Percentiles rank a stretch among this genome's conserved stretches.
phyloP scores from a whole-genome alignment of 495 filamentous ascomycete species.

The Bryoglossum gracile region DNA sequence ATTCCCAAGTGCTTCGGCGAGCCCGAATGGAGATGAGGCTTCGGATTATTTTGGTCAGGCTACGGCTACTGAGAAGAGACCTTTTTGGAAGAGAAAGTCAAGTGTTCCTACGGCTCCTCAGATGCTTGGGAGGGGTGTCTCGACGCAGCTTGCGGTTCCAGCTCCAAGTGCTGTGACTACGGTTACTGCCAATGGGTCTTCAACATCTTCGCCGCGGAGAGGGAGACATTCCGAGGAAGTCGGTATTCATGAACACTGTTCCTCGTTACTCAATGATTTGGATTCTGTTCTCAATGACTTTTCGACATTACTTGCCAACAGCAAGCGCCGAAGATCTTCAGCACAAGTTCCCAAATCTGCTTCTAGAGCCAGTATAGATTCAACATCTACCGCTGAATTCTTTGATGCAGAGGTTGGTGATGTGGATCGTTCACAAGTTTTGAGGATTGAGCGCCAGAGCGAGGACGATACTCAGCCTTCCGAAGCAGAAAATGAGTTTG shows the following conservation, averaged over 20 bases:
- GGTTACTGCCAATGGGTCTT: slow-evolving; percentile 29
- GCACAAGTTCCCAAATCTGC: slow-evolving; percentile 36
- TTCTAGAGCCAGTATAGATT: slow-evolving; percentile 74
- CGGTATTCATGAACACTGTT: slow-evolving; percentile 67
- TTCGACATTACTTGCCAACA: slow-evolving; percentile 63
- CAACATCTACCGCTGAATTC: slow-evolving; percentile 72
- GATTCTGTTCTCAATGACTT: slow-evolving; percentile 80
- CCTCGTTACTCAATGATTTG: slow-evolving; percentile 72
- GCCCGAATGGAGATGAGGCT: slow-evolving; percentile 29
- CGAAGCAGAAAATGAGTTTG: slow-evolving; percentile 49
- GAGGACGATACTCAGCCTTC: slow-evolving; percentile 50
- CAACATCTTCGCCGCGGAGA: slow-evolving; percentile 14
- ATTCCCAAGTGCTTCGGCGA: slow-evolving; percentile 12
- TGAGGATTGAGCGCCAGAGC: slow-evolving; percentile 62
- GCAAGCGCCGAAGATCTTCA: slow-evolving; percentile 66
- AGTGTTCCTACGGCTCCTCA: slow-evolving; percentile 38
- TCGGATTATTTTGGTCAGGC: slow-evolving; percentile 38
- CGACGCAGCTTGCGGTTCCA: slow-evolving; percentile 55
- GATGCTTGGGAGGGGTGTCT: slow-evolving; percentile 38
- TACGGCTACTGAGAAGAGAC: slow-evolving; percentile 39
- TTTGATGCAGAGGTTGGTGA: slow-evolving; percentile 82
- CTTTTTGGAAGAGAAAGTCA: slow-evolving; percentile 90
- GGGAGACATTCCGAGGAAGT: slow-evolving; percentile 34
- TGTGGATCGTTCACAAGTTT: slow-evolving; percentile 52
- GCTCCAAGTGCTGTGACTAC: slow-evolving; percentile 35